A percentile compares a stretch with the other conserved stretches of the same genome.
phyloP scores from a whole-genome alignment of 352 stramenopile genomes.

The Achlya hypogyna region DNA sequence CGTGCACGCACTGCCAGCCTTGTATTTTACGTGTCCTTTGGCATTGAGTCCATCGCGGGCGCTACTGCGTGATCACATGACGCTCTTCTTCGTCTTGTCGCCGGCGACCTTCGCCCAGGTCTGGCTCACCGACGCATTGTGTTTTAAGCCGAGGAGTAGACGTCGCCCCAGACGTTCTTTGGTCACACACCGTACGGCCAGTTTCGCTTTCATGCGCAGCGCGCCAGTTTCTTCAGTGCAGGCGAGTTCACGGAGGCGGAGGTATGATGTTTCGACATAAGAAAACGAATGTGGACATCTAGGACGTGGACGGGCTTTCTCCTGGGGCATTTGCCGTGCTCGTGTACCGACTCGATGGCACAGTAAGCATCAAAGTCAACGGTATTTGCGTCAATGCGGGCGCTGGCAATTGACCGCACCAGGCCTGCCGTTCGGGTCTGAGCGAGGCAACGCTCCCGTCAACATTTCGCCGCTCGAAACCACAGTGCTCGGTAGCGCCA shows the following conservation, averaged over 20 bases:
- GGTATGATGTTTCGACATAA: not conserved
- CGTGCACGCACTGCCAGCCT: not conserved
- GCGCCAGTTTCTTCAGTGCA: not conserved
- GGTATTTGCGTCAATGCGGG: not conserved
- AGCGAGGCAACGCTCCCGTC: not conserved
- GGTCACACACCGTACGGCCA: constrained; percentile 1
- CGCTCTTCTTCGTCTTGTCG: constrained; percentile 7
- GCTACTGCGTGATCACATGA: not conserved
- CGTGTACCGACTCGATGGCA: not conserved
- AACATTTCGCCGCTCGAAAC: not conserved
- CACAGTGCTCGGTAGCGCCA: not conserved
- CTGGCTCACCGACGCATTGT: not conserved
- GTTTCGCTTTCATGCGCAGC: not conserved
- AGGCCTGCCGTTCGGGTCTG: not conserved
- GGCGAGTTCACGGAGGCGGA: not conserved
- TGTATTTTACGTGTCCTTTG: constrained; percentile 3
- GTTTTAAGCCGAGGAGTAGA: not conserved
- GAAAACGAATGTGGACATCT: not conserved
- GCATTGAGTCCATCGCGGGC: not conserved
- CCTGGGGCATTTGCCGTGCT: not conserved
- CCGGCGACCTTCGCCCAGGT: not conserved
- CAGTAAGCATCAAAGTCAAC: not conserved
- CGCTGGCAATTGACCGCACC: not conserved
- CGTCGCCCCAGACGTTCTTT: not conserved
- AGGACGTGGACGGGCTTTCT: not conserved